These are phyloP conservation scores for Phytophthora colocasiae DNA, from an alignment of 352 stramenopile genomes.

Conservation along the genomic window DNA sequence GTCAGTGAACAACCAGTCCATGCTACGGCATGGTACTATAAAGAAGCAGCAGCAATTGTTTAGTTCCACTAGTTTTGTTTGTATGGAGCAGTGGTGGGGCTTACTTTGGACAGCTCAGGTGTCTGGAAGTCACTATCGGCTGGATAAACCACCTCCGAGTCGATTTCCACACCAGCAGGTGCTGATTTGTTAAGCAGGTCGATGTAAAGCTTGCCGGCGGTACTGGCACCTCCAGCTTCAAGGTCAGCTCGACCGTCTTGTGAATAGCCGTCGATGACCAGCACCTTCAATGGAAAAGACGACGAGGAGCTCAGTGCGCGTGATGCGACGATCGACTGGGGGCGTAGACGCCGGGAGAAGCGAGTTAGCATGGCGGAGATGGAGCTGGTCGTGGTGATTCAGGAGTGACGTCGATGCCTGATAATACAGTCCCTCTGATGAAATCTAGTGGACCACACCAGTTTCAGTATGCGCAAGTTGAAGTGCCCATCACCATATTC, in stretches of 20 bases:
- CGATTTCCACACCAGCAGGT: slow-evolving; percentile 49
- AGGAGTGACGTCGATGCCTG: slow-evolving; percentile 22
- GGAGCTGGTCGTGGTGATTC: slow-evolving; percentile 1
- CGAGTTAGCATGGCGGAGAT: slow-evolving; percentile 29
- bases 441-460: slow-evolving; percentile 18
- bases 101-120: slow-evolving; percentile 65
- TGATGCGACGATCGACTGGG: slow-evolving; percentile 11
- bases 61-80: neutral
- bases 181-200: slow-evolving; percentile 69
- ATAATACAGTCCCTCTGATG: slow-evolving; percentile 9
- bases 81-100: neutral
- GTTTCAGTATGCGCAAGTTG: slow-evolving; percentile 34
- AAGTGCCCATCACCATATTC: slow-evolving; percentile 22
- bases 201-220: slow-evolving; percentile 75
- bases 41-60: slow-evolving; percentile 11
- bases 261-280: slow-evolving; percentile 87
- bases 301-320: slow-evolving; percentile 35
- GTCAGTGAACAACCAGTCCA: slow-evolving; percentile 84
- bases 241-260: slow-evolving; percentile 71
- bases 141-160: slow-evolving; percentile 71
- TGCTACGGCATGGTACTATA: slow-evolving; percentile 74
- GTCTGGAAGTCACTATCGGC: slow-evolving; percentile 70
- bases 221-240: slow-evolving; percentile 67
- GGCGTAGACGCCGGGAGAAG: slow-evolving; percentile 20
- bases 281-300: slow-evolving; percentile 57